Conservation (phyloP, 192 early-diverging fungal species). For the Phlyctochytrium planicorne region DNA sequence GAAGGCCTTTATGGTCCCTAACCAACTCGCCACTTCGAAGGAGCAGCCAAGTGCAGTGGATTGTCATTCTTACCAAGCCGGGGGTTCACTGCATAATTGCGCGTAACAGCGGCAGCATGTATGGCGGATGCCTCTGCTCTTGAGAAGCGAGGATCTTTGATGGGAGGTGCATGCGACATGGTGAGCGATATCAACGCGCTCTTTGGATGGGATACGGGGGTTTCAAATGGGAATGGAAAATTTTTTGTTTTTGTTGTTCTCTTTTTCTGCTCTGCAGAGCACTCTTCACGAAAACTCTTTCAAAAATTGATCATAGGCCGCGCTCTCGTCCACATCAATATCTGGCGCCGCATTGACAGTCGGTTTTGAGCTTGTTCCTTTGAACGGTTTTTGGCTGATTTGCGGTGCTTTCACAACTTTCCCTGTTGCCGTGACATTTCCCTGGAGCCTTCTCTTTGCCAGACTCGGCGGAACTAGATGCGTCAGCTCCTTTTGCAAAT, state of each 20-base stretch:
- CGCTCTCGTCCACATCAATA: conserved; percentile 39
- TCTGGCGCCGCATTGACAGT: conserved; percentile 72
- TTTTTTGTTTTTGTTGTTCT: too few species aligned
- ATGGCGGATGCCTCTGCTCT: conserved; percentile 69
- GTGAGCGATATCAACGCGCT: too few species aligned
- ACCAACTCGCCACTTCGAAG: too few species aligned
- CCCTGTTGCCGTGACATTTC: neutral
- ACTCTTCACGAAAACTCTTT: too few species aligned
- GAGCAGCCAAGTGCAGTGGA: too few species aligned
- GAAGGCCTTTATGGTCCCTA: too few species aligned
- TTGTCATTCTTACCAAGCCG: conserved; percentile 69
- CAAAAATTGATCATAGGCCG: too few species aligned
- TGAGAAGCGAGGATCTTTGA: conserved; percentile 39
- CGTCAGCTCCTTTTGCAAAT: conserved; percentile 78
- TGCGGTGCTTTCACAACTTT: too few species aligned
- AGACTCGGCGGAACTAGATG: conserved; percentile 68
- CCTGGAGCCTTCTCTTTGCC: conserved; percentile 33
- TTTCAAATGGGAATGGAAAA: too few species aligned
- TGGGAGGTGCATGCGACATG: too few species aligned
- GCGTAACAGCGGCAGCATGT: conserved; percentile 83
- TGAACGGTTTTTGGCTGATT: neutral
- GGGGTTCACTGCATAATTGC: conserved; percentile 82
- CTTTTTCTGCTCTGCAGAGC: too few species aligned
- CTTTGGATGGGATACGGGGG: too few species aligned
- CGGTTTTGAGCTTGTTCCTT: conserved; percentile 33